These are phyloP conservation scores for Fulvia fulva DNA, from an alignment of 2,329 filamentous ascomycete genomes.

Conservation along the genomic window DNA sequence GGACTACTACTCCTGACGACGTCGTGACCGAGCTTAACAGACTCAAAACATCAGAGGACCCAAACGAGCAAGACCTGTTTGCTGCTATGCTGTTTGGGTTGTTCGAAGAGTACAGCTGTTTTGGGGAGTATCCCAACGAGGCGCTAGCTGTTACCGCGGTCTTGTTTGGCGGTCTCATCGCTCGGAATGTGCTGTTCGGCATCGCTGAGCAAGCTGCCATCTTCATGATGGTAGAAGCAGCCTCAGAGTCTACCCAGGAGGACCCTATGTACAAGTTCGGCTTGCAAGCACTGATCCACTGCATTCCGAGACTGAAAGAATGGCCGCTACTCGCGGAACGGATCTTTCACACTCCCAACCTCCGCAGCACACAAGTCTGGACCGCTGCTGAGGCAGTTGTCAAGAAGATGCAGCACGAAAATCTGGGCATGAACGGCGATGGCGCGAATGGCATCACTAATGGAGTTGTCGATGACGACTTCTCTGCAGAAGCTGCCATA, in stretches of 20 bases:
- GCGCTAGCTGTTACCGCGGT: constrained; percentile 93
- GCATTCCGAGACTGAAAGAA: constrained; percentile 76
- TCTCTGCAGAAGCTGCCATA: constrained; percentile 56
- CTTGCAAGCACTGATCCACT: constrained; percentile 86
- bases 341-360: constrained; percentile 72
- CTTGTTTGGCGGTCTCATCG: constrained; percentile 84
- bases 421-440: constrained; percentile 28
- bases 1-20: constrained; percentile 78
- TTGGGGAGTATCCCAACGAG: constrained; percentile 92
- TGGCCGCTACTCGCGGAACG: constrained; percentile 95
- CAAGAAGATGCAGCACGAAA: constrained; percentile 29
- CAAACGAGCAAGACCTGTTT: constrained; percentile 88
- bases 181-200: constrained; percentile 83
- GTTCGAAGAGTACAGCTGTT: constrained; percentile 96
- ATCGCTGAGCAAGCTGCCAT: constrained; percentile 90
- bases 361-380: constrained; percentile 69
- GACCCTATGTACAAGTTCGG: constrained; percentile 98
- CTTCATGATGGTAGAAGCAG: constrained; percentile 95
- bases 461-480: constrained; percentile 63
- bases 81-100: constrained; percentile 97
- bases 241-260: constrained; percentile 76
- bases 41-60: constrained; percentile 83
- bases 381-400: constrained; percentile 29
- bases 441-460: constrained; percentile 59
- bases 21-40: constrained; percentile 79